Conservation (phyloP, 2,329 filamentous ascomycete genomes). For the Phyllosticta citriasiana region DNA sequence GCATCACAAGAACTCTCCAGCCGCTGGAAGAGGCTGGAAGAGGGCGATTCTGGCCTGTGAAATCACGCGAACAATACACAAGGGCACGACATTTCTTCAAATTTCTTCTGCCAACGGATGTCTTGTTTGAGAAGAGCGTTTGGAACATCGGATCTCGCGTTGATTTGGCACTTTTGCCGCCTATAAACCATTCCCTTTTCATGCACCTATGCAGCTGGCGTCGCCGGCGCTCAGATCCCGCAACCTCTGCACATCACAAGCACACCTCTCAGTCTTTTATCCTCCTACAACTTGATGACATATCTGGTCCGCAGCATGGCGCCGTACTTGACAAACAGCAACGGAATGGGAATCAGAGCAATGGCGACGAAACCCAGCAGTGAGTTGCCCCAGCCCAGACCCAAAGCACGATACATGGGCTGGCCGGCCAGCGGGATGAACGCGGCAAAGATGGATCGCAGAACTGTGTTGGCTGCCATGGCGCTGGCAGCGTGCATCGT, state of each 20-base stretch:
- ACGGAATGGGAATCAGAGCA: slow-evolving; percentile 23
- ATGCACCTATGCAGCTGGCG: too few relatives aligned
- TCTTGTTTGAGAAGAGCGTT: too few relatives aligned
- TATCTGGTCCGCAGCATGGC: slow-evolving; percentile 20
- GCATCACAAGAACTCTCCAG: too few relatives aligned
- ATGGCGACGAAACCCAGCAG: slow-evolving; percentile 26
- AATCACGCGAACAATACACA: too few relatives aligned
- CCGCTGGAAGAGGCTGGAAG: too few relatives aligned
- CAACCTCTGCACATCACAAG: background rate
- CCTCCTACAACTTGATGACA: slow-evolving; percentile 19
- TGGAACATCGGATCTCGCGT: too few relatives aligned
- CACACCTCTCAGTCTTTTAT: background rate
- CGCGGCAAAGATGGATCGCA: slow-evolving; percentile 28
- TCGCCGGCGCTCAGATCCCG: background rate
- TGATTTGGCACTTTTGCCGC: too few relatives aligned
- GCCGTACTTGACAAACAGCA: slow-evolving; percentile 27
- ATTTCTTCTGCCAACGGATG: too few relatives aligned
- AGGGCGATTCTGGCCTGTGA: too few relatives aligned
- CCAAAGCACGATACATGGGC: slow-evolving; percentile 30
- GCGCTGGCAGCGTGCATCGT: slow-evolving; percentile 32
- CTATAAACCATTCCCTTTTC: too few relatives aligned
- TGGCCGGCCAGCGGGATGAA: slow-evolving; percentile 30
- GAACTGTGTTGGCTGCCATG: slow-evolving; percentile 32
- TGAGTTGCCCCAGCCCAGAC: slow-evolving; percentile 31
- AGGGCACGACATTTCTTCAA: too few relatives aligned